phyloP scores from a whole-genome alignment of 768 basidiomycete species.

The Russula sp. region DNA sequence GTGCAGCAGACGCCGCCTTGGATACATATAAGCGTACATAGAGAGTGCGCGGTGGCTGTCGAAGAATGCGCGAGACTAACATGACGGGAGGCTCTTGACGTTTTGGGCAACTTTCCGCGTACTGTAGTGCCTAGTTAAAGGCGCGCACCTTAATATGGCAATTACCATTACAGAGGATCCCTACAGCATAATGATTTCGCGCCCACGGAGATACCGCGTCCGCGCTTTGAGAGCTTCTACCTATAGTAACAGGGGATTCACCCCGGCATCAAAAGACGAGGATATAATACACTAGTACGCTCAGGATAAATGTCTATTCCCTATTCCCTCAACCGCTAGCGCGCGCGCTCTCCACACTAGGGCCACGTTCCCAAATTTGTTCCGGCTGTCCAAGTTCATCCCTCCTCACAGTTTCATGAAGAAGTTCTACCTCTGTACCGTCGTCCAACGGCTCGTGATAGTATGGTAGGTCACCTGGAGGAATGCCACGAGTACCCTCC shows the following conservation, averaged over 20 bases:
- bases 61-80: slow-evolving; percentile 8
- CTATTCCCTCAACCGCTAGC: background rate
- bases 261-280: background rate
- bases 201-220: no score
- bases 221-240: no score
- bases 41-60: background rate
- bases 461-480: background rate
- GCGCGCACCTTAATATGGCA: background rate
- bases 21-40: background rate
- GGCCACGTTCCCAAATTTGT: slow-evolving; percentile 15
- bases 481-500: slow-evolving; percentile 31
- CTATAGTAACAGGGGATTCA: no score
- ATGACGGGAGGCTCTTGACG: background rate
- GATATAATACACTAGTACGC: background rate
- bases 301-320: background rate
- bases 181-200: no score
- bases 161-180: no score
- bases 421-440: slow-evolving; percentile 20
- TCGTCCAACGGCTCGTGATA: slow-evolving; percentile 7
- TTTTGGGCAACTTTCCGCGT: background rate
- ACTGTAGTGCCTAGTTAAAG: no score
- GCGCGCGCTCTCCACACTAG: background rate
- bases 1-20: background rate
- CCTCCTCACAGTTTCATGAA: slow-evolving; percentile 31
- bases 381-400: slow-evolving; percentile 27